These are phyloP conservation scores for Conticribra weissflogii DNA, from an alignment of 108 stramenopile genomes.

Conservation along the genomic window DNA sequence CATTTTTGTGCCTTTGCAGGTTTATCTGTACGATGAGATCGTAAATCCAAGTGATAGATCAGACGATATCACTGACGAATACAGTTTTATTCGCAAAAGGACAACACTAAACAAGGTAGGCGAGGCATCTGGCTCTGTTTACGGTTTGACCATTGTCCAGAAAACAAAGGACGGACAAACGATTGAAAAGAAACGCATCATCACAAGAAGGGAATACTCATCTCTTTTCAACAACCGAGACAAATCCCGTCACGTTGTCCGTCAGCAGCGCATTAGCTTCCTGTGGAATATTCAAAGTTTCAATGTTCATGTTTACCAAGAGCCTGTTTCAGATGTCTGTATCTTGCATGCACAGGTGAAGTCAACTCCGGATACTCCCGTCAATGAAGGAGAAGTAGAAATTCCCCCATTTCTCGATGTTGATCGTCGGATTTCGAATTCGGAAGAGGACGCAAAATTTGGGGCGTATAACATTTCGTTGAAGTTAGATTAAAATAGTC, in stretches of 20 bases:
- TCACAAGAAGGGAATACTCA: constrained; percentile 76
- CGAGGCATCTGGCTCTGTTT: constrained; percentile 51
- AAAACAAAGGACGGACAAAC: constrained; percentile 55
- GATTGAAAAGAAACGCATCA: constrained; percentile 84
- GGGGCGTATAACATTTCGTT: constrained; percentile 59
- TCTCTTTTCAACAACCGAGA: constrained; percentile 67
- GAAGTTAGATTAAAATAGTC: constrained; percentile 21
- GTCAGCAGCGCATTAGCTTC: constrained; percentile 79
- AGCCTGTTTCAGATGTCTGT: constrained; percentile 63
- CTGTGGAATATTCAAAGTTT: constrained; percentile 79
- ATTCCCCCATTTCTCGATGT: constrained; percentile 76
- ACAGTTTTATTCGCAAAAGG: constrained; percentile 82
- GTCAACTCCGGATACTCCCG: constrained; percentile 35
- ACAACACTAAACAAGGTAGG: constrained; percentile 52
- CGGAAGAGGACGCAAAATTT: constrained; percentile 54
- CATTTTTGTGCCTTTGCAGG: no score
- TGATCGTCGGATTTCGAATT: constrained; percentile 43
- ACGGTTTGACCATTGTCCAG: constrained; percentile 79
- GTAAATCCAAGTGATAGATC: constrained; percentile 11
- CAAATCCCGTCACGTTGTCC: constrained; percentile 66
- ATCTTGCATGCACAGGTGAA: constrained; percentile 81
- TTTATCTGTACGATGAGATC: constrained; percentile 42
- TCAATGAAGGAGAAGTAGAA: constrained; percentile 50
- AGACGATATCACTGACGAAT: constrained; percentile 51
- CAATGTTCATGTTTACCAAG: constrained; percentile 70